Percentiles rank a stretch among this genome's conserved stretches.
Conservation (phyloP, 768 basidiomycete genomes). For the Hygrophoropsis aurantiaca region DNA sequence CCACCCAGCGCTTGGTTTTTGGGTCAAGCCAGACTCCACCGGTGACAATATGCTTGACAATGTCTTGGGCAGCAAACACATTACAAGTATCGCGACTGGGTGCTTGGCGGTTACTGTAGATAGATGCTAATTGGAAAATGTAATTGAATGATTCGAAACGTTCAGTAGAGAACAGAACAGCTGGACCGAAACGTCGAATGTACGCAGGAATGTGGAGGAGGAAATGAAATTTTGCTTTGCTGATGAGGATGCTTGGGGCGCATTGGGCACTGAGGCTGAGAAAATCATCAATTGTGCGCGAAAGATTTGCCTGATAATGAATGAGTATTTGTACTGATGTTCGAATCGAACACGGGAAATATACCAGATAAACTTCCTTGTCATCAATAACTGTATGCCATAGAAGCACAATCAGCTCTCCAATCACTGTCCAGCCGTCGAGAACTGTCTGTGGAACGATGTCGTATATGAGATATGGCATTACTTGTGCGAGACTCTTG, state of each 20-base stretch:
- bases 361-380: conserved; percentile 33
- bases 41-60: conserved; percentile 9
- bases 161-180: conserved; percentile 28
- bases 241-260: conserved; percentile 22
- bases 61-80: conserved; percentile 3
- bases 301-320: conserved; percentile 6
- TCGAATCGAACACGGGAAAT: too few relatives aligned
- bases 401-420: conserved; percentile 34
- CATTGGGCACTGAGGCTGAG: conserved; percentile 19
- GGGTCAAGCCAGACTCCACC: conserved; percentile 10
- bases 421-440: conserved; percentile 30
- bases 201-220: conserved; percentile 24
- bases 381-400: conserved; percentile 44
- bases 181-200: conserved; percentile 27
- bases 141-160: conserved; percentile 27
- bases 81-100: conserved; percentile 20
- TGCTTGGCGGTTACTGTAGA: conserved; percentile 30
- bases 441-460: conserved; percentile 25
- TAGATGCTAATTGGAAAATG: conserved; percentile 19
- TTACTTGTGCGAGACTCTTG: conserved; percentile 19
- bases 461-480: conserved; percentile 28
- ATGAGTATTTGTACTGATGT: neutral
- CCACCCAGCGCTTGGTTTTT: neutral
- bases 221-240: conserved; percentile 32
- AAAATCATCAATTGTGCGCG: conserved; percentile 21